These are phyloP conservation scores for Pterocarpus santalinus DNA, from an alignment of 306 rosid genomes.

Conservation along the genomic window DNA sequence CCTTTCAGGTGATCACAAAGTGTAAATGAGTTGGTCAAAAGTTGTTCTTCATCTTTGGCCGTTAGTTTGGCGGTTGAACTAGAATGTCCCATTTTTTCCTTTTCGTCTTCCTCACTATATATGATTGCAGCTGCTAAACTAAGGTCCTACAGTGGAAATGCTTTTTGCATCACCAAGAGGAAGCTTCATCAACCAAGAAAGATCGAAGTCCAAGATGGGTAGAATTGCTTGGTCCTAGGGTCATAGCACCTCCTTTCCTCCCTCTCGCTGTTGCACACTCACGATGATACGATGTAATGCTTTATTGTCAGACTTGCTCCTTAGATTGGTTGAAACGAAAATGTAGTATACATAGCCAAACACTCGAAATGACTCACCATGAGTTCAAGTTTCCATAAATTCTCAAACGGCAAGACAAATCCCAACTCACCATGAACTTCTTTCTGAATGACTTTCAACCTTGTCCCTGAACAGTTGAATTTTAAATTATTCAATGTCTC, in stretches of 20 bases:
- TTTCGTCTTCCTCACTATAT: neutral
- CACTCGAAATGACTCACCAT: slow-evolving; percentile 4
- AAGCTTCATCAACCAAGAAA: slow-evolving; percentile 38
- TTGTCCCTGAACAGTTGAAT: neutral
- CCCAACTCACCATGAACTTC: neutral
- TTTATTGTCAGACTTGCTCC: slow-evolving; percentile 22
- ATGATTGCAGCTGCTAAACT: slow-evolving; percentile 27
- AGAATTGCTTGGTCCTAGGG: neutral
- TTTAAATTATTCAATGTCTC: slow-evolving; percentile 1
- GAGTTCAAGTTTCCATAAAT: slow-evolving; percentile 15
- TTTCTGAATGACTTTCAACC: neutral
- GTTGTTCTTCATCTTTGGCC: slow-evolving; percentile 36
- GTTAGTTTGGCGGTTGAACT: slow-evolving; percentile 30
- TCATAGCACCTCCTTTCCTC: slow-evolving; percentile 21
- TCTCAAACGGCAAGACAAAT: slow-evolving; percentile 17
- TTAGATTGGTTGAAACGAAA: slow-evolving; percentile 2
- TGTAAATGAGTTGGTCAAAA: slow-evolving; percentile 50
- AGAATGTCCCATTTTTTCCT: slow-evolving; percentile 8
- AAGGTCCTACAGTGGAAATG: slow-evolving; percentile 30
- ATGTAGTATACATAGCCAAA: slow-evolving; percentile 16
- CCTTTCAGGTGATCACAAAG: slow-evolving; percentile 42
- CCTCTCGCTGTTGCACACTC: slow-evolving; percentile 24
- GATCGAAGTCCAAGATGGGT: neutral
- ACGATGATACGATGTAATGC: slow-evolving; percentile 12
- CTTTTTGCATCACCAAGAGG: slow-evolving; percentile 34